Base-by-base conservation (phyloP, 768 basidiomycete species). In the Pleurotus salmoneostramineus region DNA sequence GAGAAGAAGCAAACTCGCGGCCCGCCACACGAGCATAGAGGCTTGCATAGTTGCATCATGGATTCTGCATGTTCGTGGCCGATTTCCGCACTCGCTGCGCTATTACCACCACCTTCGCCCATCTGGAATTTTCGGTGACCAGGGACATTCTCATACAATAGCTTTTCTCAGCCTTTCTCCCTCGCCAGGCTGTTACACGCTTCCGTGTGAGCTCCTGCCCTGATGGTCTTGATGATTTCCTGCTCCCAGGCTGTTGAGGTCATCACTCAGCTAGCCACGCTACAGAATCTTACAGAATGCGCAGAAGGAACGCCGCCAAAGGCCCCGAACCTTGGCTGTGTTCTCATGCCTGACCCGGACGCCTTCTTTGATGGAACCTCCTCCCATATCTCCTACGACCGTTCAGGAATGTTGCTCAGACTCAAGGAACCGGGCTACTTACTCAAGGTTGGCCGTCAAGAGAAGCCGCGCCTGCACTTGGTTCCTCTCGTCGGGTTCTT, bases 121-220 rank as follows among this genome's bases (percentile, higher is more conserved):
- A 42, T 42, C 31, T 35, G 50, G 50, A 37, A 35, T 14, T 32
- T 32, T n/a, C 10, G 21, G 48, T 49, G 21, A 34, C 48, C 48
- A 49, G 48, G 48, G 48, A 49, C 27, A 32, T 32, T 6, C 15
- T 11, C 36, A 54, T 14, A 40, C 52, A 17, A 8, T 17, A 15
- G 17, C 21, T 42, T 27, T 21, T 37, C 17, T 36, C 4, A 12
- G n/a, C 36, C 27, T 6, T 17, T 40, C n/a, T 54, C 43, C 27
- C 37, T 27, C 37, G 40, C 21, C 34, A 21, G 36, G 43, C 8
- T 4, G 40, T 17, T 27, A 36, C n/a, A 40, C n/a, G 21, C 40
- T 54, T 54, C 52, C 52, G 52, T 40, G 17, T 17, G 52, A 42
- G 36, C 14, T 6, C n/a, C 52, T 54, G 10, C 52, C 52, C 52